phyloP scores from a whole-genome alignment of 2,329 filamentous ascomycete genomes.

The Ilyonectria robusta region DNA sequence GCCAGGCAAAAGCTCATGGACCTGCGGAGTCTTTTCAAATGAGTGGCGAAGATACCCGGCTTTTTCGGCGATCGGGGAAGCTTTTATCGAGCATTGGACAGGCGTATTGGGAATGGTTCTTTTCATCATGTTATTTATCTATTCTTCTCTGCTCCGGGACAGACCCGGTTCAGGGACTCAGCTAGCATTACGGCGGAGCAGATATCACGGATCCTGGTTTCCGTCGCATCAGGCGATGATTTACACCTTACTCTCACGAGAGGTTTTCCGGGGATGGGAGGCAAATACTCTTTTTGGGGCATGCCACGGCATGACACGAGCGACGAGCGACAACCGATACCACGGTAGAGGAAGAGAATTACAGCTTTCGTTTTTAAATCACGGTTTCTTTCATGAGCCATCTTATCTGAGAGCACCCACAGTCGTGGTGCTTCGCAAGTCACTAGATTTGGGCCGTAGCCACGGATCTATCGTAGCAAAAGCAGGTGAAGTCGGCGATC shows the following conservation, averaged over 20 bases:
- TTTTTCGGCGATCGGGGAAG: conserved; percentile 29
- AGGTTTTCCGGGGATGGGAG: conserved; percentile 35
- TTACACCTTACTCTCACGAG: conserved; percentile 51
- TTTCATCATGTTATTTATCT: conserved; percentile 46
- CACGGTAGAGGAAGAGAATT: conserved; percentile 32
- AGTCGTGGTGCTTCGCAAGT: neutral
- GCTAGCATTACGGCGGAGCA: conserved; percentile 35
- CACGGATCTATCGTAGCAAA: neutral
- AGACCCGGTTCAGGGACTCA: conserved; percentile 29
- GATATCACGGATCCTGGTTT: conserved; percentile 36
- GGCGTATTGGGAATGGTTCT: conserved; percentile 41
- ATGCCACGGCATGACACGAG: conserved; percentile 34
- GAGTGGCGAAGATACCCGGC: conserved; percentile 39
- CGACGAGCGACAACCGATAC: conserved; percentile 37
- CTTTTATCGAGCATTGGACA: conserved; percentile 35
- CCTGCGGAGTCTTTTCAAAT: conserved; percentile 71
- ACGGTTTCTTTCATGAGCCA: conserved; percentile 25
- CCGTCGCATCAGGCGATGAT: conserved; percentile 29
- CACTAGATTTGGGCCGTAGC: neutral
- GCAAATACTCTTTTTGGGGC: conserved; percentile 28
- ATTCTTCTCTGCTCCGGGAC: conserved; percentile 36
- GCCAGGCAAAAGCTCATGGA: conserved; percentile 75
- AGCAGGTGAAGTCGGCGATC: neutral
- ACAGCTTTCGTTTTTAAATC: conserved; percentile 35
- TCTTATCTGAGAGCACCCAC: neutral